A percentile compares a stretch with the other conserved stretches of the same genome.
Evolutionary conservation across 1,284 basidiomycete genomes (phyloP).

Genomic region (Ganoderma lucidum): DNA sequence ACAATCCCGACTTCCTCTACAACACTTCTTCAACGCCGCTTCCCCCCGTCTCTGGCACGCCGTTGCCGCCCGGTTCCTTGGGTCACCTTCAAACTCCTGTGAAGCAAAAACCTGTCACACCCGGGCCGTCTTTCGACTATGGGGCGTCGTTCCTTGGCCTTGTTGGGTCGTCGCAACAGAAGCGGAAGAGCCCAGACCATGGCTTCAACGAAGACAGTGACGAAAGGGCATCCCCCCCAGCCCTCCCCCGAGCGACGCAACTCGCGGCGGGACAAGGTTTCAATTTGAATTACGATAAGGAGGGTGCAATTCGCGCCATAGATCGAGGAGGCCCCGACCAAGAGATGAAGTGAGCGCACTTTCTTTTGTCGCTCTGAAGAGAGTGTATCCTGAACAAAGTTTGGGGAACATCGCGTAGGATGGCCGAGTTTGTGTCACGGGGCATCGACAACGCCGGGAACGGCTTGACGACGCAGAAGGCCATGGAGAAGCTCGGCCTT

Average conservation of each 20-base stretch:
- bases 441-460: slow-evolving; percentile 63
- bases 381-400: not conserved
- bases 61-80: slow-evolving; percentile 25
- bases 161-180: slow-evolving; percentile 16
- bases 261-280: slow-evolving; percentile 15
- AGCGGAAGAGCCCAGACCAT: slow-evolving; percentile 21
- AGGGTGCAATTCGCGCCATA: slow-evolving; percentile 27
- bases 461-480: slow-evolving; percentile 56
- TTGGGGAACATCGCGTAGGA: slow-evolving; percentile 40
- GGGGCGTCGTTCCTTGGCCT: slow-evolving; percentile 9
- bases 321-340: slow-evolving; percentile 35
- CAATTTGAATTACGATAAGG: slow-evolving; percentile 32
- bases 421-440: slow-evolving; percentile 66
- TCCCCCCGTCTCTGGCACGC: not conserved
- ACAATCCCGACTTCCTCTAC: slow-evolving; percentile 31
- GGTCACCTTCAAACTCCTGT: slow-evolving; percentile 12
- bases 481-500: slow-evolving; percentile 59
- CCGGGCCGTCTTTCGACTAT: slow-evolving; percentile 16
- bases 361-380: not conserved
- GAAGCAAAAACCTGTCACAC: slow-evolving; percentile 19
- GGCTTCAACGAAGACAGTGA: slow-evolving; percentile 13
- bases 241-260: not conserved
- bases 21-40: not conserved
- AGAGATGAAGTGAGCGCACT: slow-evolving; percentile 22
- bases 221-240: slow-evolving; percentile 15